These are phyloP conservation scores for Kernera saxatilis DNA, from an alignment of 345 rosid genomes.

Conservation along the genomic window DNA sequence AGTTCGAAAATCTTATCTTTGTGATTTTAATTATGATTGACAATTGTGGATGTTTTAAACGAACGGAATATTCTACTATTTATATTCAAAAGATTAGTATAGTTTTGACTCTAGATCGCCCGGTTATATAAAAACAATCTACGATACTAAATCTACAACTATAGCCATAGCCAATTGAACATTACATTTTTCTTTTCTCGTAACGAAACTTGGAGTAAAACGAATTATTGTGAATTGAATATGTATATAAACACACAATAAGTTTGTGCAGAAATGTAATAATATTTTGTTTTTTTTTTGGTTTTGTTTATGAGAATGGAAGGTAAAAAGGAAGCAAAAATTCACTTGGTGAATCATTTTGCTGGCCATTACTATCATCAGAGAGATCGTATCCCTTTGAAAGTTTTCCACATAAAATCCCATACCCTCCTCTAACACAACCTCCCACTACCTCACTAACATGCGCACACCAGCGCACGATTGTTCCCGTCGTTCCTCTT, in stretches of 20 bases:
- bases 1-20: no score
- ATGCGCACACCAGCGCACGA: conserved; percentile 26
- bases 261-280: not conserved
- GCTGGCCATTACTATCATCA: conserved; percentile 62
- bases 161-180: no score
- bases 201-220: no score
- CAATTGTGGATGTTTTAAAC: no score
- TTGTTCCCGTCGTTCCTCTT: not conserved
- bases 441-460: conserved; percentile 15
- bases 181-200: no score
- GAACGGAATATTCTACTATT: no score
- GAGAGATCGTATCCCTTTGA: conserved; percentile 22
- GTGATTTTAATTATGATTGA: no score
- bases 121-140: no score
- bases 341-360: conserved; percentile 55
- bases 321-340: conserved; percentile 40
- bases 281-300: not conserved
- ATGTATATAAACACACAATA: not conserved
- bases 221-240: not conserved
- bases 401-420: conserved; percentile 33
- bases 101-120: no score
- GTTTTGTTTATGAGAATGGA: not conserved
- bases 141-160: not conserved
- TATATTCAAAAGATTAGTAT: no score
- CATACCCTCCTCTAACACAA: not conserved